phyloP scores from a whole-genome alignment of 2,329 filamentous ascomycete genomes.

The Penicillium digitatum region DNA sequence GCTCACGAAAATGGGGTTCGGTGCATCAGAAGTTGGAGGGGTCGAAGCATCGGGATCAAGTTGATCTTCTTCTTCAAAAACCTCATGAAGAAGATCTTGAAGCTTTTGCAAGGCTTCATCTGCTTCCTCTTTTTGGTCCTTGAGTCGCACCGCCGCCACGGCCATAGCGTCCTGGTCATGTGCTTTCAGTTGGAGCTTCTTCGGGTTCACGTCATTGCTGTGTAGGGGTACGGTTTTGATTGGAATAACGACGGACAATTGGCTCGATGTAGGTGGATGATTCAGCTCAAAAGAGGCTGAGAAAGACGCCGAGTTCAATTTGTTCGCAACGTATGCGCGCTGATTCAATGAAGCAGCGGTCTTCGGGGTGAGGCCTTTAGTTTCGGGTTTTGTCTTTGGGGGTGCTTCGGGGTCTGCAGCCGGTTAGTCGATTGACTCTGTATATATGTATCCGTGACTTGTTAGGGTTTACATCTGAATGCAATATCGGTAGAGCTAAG shows the following conservation, averaged over 20 bases:
- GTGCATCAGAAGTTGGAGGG: constrained; percentile 34
- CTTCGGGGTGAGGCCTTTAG: constrained; percentile 21
- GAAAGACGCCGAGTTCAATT: constrained; percentile 44
- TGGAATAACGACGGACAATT: constrained; percentile 49
- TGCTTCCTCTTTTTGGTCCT: constrained; percentile 75
- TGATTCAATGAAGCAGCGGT: constrained; percentile 21
- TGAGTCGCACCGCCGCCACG: constrained; percentile 57
- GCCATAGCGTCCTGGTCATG: constrained; percentile 56
- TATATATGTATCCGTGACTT: neutral
- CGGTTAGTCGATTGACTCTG: constrained; percentile 14
- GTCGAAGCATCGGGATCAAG: constrained; percentile 54
- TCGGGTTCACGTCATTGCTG: constrained; percentile 32
- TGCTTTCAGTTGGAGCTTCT: constrained; percentile 52
- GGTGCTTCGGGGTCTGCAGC: constrained; percentile 34
- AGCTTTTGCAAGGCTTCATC: constrained; percentile 70
- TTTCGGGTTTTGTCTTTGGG: constrained; percentile 23
- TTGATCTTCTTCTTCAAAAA: constrained; percentile 75
- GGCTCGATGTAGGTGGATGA: constrained; percentile 23
- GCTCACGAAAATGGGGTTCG: constrained; percentile 52
- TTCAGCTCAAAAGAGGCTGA: constrained; percentile 35
- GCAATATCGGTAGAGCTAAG: constrained; percentile 45
- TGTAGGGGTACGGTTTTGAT: constrained; percentile 41
- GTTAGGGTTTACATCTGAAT: constrained; percentile 40
- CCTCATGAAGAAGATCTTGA: constrained; percentile 62
- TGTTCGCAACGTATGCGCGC: constrained; percentile 31